Evolutionary conservation across 805 yeast genomes (phyloP), one percentile per base, ranked within the genome.

Genomic region (Limtongozyma cylindracea): DNA sequence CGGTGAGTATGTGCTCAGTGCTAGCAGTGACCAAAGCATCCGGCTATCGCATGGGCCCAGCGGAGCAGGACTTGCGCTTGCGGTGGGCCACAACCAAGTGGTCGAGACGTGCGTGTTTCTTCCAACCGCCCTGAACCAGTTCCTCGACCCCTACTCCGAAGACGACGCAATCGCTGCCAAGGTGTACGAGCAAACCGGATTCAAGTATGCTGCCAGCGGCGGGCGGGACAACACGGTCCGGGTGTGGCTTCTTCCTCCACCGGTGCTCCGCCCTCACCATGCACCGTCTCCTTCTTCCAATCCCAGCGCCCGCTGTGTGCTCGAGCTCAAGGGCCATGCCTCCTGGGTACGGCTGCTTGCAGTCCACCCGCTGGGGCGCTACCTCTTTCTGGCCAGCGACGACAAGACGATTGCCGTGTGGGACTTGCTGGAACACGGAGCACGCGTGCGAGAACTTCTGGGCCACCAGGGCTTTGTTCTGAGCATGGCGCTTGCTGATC

Each of bases 21-120:
- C 80, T 17, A 73, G 91, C 4, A 71, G 70, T 32, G 94, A 78
- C 39, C 76, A 70, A 25, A 59, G 73, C 21, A 56, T 67, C 2
- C 45, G 91, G 33, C 41, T 78, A 13, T 58, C 78, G 1, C 74
- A 68, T 41, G 52, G 63, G 29, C 53, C 52, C 12, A 53, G 71
- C 1, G 82, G 82, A 0, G 64, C 66, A 2, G 77, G 77, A 2
- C 40, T 69, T 6, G 61, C 73, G 0, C 45, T 66, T 20, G 55
- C 77, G 37, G 37, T 67, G 11, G 91, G 91, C 0, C 94, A 82
- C 43, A 55, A 56, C 10, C 92, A 77, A 43, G 94, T 78, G 9
- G 56, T 82, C 8, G 95, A 82, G 37, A 56, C 61, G 18, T 68
- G 62, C 7, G 55, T 55, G 19, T 65, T 78, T 29, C 54, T 80